phyloP scores from a whole-genome alignment of 352 stramenopile genomes.

The Bremia lactucae region DNA sequence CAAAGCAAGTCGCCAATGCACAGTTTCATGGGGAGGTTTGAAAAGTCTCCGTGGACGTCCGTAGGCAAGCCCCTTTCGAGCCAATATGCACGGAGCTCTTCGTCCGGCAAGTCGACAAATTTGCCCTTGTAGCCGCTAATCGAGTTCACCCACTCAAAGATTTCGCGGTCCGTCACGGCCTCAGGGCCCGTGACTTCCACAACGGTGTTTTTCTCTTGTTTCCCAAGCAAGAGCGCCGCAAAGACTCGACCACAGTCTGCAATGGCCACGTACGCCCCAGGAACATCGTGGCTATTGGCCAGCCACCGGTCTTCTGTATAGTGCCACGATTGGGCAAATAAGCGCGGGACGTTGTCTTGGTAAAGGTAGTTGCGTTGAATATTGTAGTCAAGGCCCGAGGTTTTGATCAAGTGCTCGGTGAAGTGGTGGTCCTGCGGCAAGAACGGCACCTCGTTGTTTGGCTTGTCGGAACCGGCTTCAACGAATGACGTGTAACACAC shows the following conservation, averaged over 20 bases:
- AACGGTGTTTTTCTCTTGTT: constrained; percentile 4
- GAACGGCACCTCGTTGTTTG: constrained; percentile 22
- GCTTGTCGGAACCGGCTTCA: constrained; percentile 8
- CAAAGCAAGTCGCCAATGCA: constrained; percentile 16
- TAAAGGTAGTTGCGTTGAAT: constrained; percentile 32
- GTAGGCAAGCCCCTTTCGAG: constrained; percentile 6
- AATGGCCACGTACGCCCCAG: constrained; percentile 15
- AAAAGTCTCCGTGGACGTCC: constrained; percentile 12
- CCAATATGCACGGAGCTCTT: constrained; percentile 15
- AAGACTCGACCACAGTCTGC: constrained; percentile 20
- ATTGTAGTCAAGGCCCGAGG: constrained; percentile 21
- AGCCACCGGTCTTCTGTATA: constrained; percentile 25
- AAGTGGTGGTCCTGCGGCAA: constrained; percentile 22
- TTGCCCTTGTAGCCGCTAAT: constrained; percentile 16
- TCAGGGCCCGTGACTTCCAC: constrained; percentile 18
- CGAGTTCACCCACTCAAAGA: constrained; percentile 19
- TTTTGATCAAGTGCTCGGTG: constrained; percentile 8
- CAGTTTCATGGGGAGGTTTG: constrained; percentile 13
- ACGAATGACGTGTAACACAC: constrained; percentile 27
- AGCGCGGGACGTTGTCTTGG: constrained; percentile 21
- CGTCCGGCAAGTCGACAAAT: constrained; percentile 21
- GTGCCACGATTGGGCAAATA: constrained; percentile 19
- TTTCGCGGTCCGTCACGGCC: constrained; percentile 7
- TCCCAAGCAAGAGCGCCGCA: constrained; percentile 11
- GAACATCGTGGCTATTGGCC: constrained; percentile 16